Percentiles rank a stretch among this genome's conserved stretches.
Evolutionary conservation across 2,329 filamentous ascomycete species (phyloP).

Genomic region (Trichoderma sp.): DNA sequence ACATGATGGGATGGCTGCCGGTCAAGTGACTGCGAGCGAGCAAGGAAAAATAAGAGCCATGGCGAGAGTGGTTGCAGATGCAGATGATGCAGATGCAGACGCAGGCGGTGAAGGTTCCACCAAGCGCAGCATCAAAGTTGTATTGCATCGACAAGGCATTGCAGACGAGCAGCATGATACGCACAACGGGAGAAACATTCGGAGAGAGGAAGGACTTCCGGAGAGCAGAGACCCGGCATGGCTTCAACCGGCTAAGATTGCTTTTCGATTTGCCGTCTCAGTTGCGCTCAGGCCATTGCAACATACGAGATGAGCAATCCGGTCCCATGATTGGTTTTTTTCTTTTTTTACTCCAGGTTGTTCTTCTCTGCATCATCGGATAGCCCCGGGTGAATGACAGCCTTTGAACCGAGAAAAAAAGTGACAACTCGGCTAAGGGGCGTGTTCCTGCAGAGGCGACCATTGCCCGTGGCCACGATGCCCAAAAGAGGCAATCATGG

Average conservation of each 20-base stretch:
- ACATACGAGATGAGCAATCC: constrained; percentile 18
- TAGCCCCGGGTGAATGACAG: constrained; percentile 1
- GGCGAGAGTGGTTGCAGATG: constrained; percentile 2
- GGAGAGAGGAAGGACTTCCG: background rate
- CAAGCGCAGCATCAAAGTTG: background rate
- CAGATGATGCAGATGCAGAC: background rate
- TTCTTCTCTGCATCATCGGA: background rate
- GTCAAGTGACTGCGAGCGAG: constrained; percentile 16
- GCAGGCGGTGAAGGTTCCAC: constrained; percentile 18
- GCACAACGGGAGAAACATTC: background rate
- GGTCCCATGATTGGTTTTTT: constrained; percentile 2
- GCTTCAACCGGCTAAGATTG: background rate
- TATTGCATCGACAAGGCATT: background rate
- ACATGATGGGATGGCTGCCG: background rate
- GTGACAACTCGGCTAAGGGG: background rate
- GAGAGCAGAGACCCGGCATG: background rate
- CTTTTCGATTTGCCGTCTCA: background rate
- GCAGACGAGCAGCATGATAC: background rate
- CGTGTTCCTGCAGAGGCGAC: constrained; percentile 17
- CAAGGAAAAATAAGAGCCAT: background rate
- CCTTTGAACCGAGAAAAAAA: background rate
- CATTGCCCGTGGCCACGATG: background rate
- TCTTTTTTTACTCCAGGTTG: too few species aligned
- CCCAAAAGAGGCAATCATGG: constrained; percentile 18
- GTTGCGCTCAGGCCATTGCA: constrained; percentile 15